A percentile compares a stretch with the other conserved stretches of the same genome.
These are phyloP conservation scores for Melaleuca alternifolia DNA, from an alignment of 345 rosid genomes.

Conservation along the genomic window DNA sequence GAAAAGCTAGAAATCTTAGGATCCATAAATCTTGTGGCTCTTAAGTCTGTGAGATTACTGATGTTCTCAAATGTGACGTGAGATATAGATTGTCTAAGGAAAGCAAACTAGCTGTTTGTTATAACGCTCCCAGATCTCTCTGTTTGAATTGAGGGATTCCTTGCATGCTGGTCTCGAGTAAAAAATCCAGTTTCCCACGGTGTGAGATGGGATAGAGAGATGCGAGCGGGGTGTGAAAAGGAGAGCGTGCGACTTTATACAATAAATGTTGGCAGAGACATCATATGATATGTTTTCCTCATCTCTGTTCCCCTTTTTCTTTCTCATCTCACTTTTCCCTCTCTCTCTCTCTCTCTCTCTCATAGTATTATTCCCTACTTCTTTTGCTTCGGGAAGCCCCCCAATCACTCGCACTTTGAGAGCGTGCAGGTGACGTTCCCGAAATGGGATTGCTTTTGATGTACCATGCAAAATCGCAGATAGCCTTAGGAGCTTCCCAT, in stretches of 20 bases:
- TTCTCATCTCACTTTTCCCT: not conserved
- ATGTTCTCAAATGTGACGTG: not conserved
- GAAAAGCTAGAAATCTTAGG: not conserved
- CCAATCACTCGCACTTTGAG: not conserved
- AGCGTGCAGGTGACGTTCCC: not conserved
- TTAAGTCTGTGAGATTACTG: not conserved
- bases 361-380: not conserved
- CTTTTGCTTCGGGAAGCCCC: not conserved
- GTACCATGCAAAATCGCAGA: not conserved
- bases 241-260: constrained; percentile 8
- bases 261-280: not conserved
- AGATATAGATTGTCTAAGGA: not conserved
- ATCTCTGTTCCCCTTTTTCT: not conserved
- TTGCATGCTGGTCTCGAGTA: not conserved
- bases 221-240: not conserved
- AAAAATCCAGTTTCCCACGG: not conserved
- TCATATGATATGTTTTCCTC: not conserved
- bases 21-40: not conserved
- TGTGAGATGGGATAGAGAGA: not conserved
- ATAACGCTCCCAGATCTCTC: not conserved
- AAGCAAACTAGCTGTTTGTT: not conserved
- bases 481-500: not conserved
- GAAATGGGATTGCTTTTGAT: not conserved
- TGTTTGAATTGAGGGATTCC: not conserved
- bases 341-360: not conserved